Evolutionary conservation across 495 filamentous ascomycete genomes (phyloP), one percentile per base, ranked within the genome.

Genomic region (Neurospora sp.): DNA sequence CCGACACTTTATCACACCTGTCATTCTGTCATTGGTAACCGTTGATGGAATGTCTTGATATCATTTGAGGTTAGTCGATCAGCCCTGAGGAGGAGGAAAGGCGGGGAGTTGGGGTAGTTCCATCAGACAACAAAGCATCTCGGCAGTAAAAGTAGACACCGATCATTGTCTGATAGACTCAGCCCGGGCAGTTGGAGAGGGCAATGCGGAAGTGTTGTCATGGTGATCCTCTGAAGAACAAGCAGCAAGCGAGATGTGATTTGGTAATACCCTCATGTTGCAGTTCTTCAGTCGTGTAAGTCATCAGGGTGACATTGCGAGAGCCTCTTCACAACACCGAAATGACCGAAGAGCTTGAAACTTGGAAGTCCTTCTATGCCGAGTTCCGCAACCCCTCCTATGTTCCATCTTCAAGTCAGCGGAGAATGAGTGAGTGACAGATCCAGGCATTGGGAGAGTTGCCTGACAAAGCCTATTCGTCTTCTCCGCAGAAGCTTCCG

Each of bases 401-500:
- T 12, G 45, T 53, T 53, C 6, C 45, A 53, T 53, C 45, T 1
- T 27, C 20, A 53, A 27, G 45, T 53, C 20, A 59, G 48, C 48
- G 10, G 12, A 59, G 48, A 59, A 6, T 37, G 35, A n/a, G 10
- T 8, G 14, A 31, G 10, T 61, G 5, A 16, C 48, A 31, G 10
- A 7, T 59, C 22, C 48, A 61, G 1, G 22, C 1, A 22, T 31
- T 16, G 6, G 48, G 5, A 9, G 4, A 27, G 12, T 16, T 8
- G 53, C 31, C 53, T 35, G 53, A 65, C 53, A 37, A 65, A 65
- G 2, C 27, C 27, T 37, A 27, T 2, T 37, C 12, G 1, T 17
- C 27, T 65, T 65, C 53, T 73, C 40, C 71, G 71, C 40, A 53
- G 40, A 73, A 73, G 41, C 31, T 53, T 73, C 59, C 71, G 71